Evolutionary conservation across 805 yeast species (phyloP), one percentile per base, ranked within the genome.

Genomic region (Nakazawaea ishiwadae): DNA sequence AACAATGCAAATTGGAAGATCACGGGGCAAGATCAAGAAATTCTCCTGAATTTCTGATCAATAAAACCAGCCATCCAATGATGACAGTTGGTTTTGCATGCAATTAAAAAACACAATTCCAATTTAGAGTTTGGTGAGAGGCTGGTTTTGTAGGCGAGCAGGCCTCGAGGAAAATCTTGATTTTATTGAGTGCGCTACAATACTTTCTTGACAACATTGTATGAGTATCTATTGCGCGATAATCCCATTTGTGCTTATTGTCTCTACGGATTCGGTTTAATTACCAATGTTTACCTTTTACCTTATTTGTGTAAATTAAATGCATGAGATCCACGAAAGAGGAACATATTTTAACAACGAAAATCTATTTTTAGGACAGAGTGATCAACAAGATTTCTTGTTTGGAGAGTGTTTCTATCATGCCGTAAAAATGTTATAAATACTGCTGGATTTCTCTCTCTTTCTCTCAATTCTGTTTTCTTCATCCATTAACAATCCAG

Each of bases 261-360:
- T 5, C 7, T 11, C 5, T 49, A 53, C 19, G 49, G 35, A 5
- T 48, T 49, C 3, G 60, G 55, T 24, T 48, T 42, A 26, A 59
- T 33, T n/a, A 47, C 49, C 9, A 29, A 14, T 23, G 45, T 47
- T 33, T 44, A 41, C 60, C 57, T 48, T 3, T 48, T 48, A 17
- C 50, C 11, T 9, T 28, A 12, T 3, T 11, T 16, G 48, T 46
- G 14, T 31, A 29, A 34, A 39, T 31, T 8, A 29, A 27, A 14
- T 40, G 44, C 40, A 34, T 34, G 8, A 6, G 8, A 17, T 9
- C 14, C 12, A 10, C 23, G 16, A 31, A n/a, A 8, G 15, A 8
- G 9, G 14, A 14, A 8, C 10, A 29, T 8, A 29, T 11, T 15
- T 29, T 17, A 21, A 19, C 24, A 31, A 23, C 10, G 24, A 38